These are phyloP conservation scores for Phytophthora boehmeriae DNA, from an alignment of 352 stramenopile species.

Conservation along the genomic window DNA sequence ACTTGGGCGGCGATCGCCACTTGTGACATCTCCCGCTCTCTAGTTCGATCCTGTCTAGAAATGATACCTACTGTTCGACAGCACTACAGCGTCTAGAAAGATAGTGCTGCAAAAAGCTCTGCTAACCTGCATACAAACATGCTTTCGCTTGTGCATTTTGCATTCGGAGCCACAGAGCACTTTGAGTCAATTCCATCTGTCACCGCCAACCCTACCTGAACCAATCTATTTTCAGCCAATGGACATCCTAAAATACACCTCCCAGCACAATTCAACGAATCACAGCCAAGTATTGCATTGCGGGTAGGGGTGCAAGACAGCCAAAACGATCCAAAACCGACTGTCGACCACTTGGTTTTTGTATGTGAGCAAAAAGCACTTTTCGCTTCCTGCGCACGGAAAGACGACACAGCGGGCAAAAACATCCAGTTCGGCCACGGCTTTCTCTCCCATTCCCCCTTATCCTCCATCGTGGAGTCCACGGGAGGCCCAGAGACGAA, in stretches of 20 bases:
- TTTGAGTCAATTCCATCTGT: too few species aligned
- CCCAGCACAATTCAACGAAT: not conserved
- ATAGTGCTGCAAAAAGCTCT: too few species aligned
- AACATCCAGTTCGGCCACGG: constrained; percentile 3
- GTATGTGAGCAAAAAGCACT: not conserved
- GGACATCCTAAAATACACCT: not conserved
- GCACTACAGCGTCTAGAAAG: too few species aligned
- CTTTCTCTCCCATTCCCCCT: constrained; percentile 1
- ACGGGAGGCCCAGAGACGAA: not conserved
- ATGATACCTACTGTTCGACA: too few species aligned
- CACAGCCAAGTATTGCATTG: not conserved
- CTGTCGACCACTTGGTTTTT: not conserved
- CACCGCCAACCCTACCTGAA: too few species aligned
- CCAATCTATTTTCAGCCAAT: too few species aligned
- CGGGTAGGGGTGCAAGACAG: too few species aligned
- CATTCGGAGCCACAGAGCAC: too few species aligned
- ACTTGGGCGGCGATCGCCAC: not conserved
- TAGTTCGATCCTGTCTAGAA: too few species aligned
- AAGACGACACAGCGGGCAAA: constrained; percentile 9
- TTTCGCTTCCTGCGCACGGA: not conserved
- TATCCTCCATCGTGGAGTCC: not conserved
- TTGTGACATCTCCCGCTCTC: too few species aligned
- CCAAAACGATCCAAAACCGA: constrained; percentile 1
- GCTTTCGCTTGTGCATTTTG: too few species aligned
- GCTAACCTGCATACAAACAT: too few species aligned